These are phyloP conservation scores for Colletotrichum caudatum DNA, from an alignment of 2,329 filamentous ascomycete genomes.

Conservation along the genomic window DNA sequence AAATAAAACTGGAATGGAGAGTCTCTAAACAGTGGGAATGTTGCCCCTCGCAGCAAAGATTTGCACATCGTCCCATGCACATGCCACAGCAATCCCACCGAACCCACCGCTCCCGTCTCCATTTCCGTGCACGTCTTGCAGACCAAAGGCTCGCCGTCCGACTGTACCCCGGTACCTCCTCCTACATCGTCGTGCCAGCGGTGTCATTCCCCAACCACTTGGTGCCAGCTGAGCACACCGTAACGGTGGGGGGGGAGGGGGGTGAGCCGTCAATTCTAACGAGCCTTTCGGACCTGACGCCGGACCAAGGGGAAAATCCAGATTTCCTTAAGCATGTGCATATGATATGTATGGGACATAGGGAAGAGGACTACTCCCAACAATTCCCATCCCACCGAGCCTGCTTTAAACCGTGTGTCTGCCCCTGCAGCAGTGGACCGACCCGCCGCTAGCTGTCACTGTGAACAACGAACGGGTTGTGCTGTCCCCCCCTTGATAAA, in stretches of 20 bases:
- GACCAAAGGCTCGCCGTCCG: neutral
- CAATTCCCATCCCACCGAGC: constrained; percentile 15
- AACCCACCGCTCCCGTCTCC: constrained; percentile 24
- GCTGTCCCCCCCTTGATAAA: neutral
- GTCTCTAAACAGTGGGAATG: constrained; percentile 16
- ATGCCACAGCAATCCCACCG: constrained; percentile 17
- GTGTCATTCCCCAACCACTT: neutral
- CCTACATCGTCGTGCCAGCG: neutral
- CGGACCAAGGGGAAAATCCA: constrained; percentile 4
- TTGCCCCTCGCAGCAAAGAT: constrained; percentile 19
- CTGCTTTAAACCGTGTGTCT: neutral
- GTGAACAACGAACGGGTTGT: neutral
- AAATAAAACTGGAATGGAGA: constrained; percentile 4
- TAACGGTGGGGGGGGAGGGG: too few relatives aligned
- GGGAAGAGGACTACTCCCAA: neutral
- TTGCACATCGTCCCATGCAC: constrained; percentile 1
- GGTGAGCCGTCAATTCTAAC: neutral
- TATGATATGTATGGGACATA: neutral
- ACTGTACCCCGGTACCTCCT: constrained; percentile 1
- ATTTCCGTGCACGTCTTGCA: constrained; percentile 31
- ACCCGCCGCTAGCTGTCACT: constrained; percentile 4
- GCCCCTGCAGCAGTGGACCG: constrained; percentile 1
- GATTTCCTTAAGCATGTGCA: constrained; percentile 5
- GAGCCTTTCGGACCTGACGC: constrained; percentile 26
- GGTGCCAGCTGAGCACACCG: constrained; percentile 17